phyloP scores from a whole-genome alignment of 257 asterid genomes.

The Capsicum chinense region DNA sequence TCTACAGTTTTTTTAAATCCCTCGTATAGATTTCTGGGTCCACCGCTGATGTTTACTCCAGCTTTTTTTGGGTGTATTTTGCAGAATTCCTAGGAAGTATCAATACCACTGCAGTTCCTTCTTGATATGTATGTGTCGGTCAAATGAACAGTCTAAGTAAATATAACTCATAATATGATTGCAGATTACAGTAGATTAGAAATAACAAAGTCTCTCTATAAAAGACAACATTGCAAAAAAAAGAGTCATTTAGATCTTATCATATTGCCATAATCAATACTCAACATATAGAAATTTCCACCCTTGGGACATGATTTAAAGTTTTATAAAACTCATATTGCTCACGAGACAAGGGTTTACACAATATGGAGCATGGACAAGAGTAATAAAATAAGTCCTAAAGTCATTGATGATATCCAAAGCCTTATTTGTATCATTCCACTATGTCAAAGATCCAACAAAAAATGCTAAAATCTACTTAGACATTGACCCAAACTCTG shows the following conservation, averaged over 20 bases:
- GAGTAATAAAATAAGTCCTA: not conserved
- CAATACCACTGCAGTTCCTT: not conserved
- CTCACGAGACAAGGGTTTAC: not conserved
- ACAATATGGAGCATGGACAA: not conserved
- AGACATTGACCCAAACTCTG: not conserved
- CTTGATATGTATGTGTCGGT: not conserved
- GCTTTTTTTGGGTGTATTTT: not conserved
- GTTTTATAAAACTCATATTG: not conserved
- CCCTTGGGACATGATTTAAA: not conserved
- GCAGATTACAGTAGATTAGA: not conserved
- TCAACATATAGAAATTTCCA: conserved; percentile 14
- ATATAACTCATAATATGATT: not conserved
- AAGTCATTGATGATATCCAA: conserved; percentile 14
- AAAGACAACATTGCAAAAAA: conserved; percentile 13
- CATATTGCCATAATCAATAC: conserved; percentile 5
- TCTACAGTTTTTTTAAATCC: not conserved
- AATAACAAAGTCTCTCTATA: not conserved
- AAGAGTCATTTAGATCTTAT: not conserved
- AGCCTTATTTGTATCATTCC: conserved; percentile 6
- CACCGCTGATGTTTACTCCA: not conserved
- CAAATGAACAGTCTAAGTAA: conserved; percentile 10
- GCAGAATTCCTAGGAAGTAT: not conserved
- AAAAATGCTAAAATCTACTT: not conserved
- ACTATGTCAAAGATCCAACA: not conserved
- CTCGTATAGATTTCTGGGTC: not conserved